phyloP scores from a whole-genome alignment of 352 stramenopile species.

The Globisporangium okanoganense region DNA sequence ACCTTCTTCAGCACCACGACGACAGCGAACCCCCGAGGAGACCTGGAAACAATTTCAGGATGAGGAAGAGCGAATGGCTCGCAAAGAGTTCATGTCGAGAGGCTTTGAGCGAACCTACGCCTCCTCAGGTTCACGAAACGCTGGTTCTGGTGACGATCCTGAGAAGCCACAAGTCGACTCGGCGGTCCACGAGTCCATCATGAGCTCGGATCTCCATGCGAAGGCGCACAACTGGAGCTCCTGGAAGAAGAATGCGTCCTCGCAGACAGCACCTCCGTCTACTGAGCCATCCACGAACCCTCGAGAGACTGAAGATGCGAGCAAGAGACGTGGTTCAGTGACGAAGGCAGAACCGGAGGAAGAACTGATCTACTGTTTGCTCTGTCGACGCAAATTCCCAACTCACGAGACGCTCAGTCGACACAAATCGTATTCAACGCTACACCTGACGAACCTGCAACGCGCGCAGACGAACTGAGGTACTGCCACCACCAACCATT shows the following conservation, averaged over 20 bases:
- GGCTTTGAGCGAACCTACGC: conserved; percentile 66
- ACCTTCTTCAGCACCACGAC: conserved; percentile 10
- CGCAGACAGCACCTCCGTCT: background rate
- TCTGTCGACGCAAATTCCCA: conserved; percentile 74
- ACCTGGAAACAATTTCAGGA: conserved; percentile 66
- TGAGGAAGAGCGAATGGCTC: conserved; percentile 65
- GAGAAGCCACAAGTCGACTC: background rate
- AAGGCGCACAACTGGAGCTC: conserved; percentile 36
- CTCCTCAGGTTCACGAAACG: background rate
- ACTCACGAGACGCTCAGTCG: conserved; percentile 31
- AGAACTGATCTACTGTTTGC: conserved; percentile 41
- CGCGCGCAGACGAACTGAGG: conserved; percentile 1
- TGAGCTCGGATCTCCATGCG: conserved; percentile 32
- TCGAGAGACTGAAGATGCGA: background rate
- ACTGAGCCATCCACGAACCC: background rate
- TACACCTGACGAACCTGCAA: conserved; percentile 46
- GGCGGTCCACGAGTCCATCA: conserved; percentile 25
- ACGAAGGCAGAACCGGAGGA: background rate
- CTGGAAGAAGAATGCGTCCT: conserved; percentile 26
- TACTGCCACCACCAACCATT: background rate
- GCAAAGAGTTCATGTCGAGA: conserved; percentile 47
- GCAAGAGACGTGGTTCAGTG: background rate
- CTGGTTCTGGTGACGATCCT: background rate
- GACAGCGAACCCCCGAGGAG: conserved; percentile 52
- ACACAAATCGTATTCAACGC: conserved; percentile 49